A percentile compares a stretch with the other conserved stretches of the same genome.
phyloP scores from a whole-genome alignment of 139 green algal species.

The Chlorella sp. region DNA sequence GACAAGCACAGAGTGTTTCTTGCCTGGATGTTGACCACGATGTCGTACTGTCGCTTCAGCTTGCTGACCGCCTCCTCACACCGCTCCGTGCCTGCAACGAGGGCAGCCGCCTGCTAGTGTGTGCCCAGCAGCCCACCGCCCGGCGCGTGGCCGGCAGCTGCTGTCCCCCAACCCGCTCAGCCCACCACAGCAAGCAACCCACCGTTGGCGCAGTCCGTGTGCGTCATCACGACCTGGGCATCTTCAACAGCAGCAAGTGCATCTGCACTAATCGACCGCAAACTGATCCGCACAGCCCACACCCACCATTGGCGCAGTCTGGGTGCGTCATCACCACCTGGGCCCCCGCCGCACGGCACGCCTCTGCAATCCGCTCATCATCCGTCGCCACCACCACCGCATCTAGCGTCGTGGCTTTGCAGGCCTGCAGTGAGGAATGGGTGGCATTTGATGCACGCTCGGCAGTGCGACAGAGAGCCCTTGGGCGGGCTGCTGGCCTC shows the following conservation, averaged over 20 bases:
- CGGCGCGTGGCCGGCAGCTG: too few species aligned
- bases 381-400: conserved; percentile 76
- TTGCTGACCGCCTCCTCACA: conserved; percentile 61
- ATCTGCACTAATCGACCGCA: neutral
- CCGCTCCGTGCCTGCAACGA: conserved; percentile 64
- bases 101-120: too few species aligned
- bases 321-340: conserved; percentile 73
- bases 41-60: conserved; percentile 59
- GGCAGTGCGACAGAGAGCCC: neutral
- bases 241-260: neutral
- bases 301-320: conserved; percentile 65
- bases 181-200: too few species aligned
- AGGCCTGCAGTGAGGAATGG: conserved; percentile 36
- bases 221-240: neutral
- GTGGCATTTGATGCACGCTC: too few species aligned
- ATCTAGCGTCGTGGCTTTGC: conserved; percentile 57
- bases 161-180: too few species aligned
- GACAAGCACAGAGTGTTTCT: neutral
- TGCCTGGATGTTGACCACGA: conserved; percentile 81
- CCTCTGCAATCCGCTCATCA: conserved; percentile 70
- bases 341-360: conserved; percentile 55
- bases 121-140: too few species aligned
- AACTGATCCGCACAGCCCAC: neutral
- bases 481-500: neutral
- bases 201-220: neutral